Evolutionary conservation across 2,329 filamentous ascomycete genomes (phyloP).

Genomic region (Curvularia hawaiiensis): DNA sequence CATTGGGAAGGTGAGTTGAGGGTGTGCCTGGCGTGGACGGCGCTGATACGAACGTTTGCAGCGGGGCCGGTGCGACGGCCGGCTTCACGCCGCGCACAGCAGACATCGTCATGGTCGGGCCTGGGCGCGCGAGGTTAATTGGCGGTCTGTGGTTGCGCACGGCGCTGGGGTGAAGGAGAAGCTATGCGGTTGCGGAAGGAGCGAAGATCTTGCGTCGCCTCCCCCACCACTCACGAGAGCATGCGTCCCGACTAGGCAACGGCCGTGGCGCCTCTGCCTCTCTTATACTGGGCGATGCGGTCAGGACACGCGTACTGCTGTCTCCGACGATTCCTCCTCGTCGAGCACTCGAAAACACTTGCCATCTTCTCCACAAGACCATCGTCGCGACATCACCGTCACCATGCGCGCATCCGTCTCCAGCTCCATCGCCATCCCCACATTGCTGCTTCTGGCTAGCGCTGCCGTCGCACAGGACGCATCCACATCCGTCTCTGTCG

Average conservation of each 20-base stretch:
- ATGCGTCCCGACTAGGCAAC: constrained; percentile 16
- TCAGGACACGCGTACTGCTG: not conserved
- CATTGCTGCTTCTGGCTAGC: constrained; percentile 37
- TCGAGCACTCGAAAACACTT: not conserved
- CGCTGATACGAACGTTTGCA: constrained; percentile 39
- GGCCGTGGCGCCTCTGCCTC: not conserved
- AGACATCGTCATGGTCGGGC: constrained; percentile 34
- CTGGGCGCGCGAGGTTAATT: constrained; percentile 22
- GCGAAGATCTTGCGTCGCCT: constrained; percentile 28
- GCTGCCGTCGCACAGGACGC: constrained; percentile 23
- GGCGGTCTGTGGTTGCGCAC: constrained; percentile 32
- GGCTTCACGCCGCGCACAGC: constrained; percentile 24
- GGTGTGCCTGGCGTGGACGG: constrained; percentile 12
- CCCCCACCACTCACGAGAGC: constrained; percentile 23
- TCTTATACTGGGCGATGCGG: not conserved
- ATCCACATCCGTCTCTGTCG: constrained; percentile 18
- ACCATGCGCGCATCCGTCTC: constrained; percentile 33
- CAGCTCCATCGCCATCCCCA: constrained; percentile 23
- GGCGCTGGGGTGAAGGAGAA: constrained; percentile 20
- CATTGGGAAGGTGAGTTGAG: constrained; percentile 35
- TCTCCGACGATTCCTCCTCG: not conserved
- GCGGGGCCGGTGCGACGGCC: constrained; percentile 36
- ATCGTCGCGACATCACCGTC: not conserved
- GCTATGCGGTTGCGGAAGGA: constrained; percentile 41
- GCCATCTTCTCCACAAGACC: no score